These are phyloP conservation scores for Pseudodiploospora longispora DNA, from an alignment of 2,329 filamentous ascomycete species.

Conservation along the genomic window DNA sequence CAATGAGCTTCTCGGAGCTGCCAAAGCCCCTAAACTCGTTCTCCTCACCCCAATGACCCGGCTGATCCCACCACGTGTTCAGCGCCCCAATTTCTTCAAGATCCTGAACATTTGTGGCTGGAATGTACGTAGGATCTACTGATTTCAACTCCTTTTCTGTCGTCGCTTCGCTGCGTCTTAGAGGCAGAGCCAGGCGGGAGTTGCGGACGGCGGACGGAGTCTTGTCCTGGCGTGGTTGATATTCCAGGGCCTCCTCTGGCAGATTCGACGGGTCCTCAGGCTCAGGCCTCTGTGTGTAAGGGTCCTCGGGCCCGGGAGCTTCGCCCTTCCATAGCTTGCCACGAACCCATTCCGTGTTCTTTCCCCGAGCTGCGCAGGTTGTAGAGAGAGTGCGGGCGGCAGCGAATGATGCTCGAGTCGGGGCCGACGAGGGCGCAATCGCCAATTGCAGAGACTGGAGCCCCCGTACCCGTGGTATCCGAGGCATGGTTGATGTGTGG, in stretches of 20 bases:
- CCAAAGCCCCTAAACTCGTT: slow-evolving; percentile 39
- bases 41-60: slow-evolving; percentile 42
- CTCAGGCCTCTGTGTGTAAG: slow-evolving; percentile 27
- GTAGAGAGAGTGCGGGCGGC: slow-evolving; percentile 25
- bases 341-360: slow-evolving; percentile 30
- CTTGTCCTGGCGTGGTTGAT: slow-evolving; percentile 12
- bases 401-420: slow-evolving; percentile 19
- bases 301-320: slow-evolving; percentile 29
- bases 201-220: slow-evolving; percentile 18
- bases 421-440: slow-evolving; percentile 13
- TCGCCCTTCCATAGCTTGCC: slow-evolving; percentile 33
- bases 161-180: slow-evolving; percentile 23
- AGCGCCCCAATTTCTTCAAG: slow-evolving; percentile 41
- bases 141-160: slow-evolving; percentile 23
- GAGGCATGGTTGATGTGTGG: slow-evolving; percentile 27
- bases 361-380: slow-evolving; percentile 21
- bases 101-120: slow-evolving; percentile 36
- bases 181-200: slow-evolving; percentile 26
- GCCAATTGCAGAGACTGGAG: slow-evolving; percentile 23
- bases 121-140: slow-evolving; percentile 33
- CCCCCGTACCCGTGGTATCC: slow-evolving; percentile 31
- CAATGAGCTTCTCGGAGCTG: slow-evolving; percentile 29
- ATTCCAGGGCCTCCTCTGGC: slow-evolving; percentile 21
- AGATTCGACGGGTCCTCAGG: slow-evolving; percentile 20
- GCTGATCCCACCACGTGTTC: slow-evolving; percentile 45